Evolutionary conservation across 2,329 filamentous ascomycete genomes (phyloP).

Genomic region (Neoscytalidium dimidiatum): DNA sequence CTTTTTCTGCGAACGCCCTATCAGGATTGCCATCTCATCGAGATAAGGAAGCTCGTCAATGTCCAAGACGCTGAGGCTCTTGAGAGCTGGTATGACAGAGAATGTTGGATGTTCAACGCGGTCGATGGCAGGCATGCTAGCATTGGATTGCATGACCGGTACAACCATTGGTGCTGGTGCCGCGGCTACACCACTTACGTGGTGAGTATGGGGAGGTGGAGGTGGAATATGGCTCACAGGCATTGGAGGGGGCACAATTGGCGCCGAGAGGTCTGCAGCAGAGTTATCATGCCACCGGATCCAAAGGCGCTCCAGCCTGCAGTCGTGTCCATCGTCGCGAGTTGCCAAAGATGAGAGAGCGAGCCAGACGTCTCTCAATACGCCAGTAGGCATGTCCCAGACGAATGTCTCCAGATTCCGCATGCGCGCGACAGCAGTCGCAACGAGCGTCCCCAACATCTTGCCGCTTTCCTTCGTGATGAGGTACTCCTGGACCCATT

Average conservation of each 20-base stretch:
- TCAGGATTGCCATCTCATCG: conserved; percentile 77
- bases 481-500: conserved; percentile 80
- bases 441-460: conserved; percentile 83
- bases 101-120: conserved; percentile 78
- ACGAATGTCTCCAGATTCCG: conserved; percentile 77
- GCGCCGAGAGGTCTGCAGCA: conserved; percentile 43
- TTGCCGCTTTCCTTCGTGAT: conserved; percentile 83
- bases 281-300: conserved; percentile 81
- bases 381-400: conserved; percentile 89
- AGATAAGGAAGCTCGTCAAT: conserved; percentile 82
- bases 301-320: conserved; percentile 74
- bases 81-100: conserved; percentile 73
- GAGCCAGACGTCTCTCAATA: conserved; percentile 79
- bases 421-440: conserved; percentile 79
- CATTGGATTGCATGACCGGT: conserved; percentile 31
- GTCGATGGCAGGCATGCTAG: conserved; percentile 37
- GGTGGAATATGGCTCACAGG: conserved; percentile 17
- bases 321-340: conserved; percentile 59
- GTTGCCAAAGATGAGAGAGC: conserved; percentile 72
- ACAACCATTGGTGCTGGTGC: conserved; percentile 35
- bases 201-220: conserved; percentile 26
- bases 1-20: conserved; percentile 67
- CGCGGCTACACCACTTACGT: conserved; percentile 36
- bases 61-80: conserved; percentile 74
- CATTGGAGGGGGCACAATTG: conserved; percentile 40